phyloP scores from a whole-genome alignment of 306 rosid genomes.

The Ceratonia siliqua region DNA sequence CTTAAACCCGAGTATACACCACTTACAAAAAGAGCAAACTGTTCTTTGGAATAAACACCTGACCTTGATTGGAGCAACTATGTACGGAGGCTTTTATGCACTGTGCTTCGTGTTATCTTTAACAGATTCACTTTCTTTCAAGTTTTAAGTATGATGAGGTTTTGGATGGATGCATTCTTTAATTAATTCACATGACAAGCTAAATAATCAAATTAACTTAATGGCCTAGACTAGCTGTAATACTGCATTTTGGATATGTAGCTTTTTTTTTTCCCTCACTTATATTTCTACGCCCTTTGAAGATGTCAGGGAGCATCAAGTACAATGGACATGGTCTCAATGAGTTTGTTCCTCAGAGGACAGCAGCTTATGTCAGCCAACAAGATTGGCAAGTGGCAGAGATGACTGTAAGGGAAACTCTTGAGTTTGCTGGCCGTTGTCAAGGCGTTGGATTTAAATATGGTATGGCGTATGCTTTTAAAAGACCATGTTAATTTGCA shows the following conservation, averaged over 20 bases:
- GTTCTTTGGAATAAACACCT: not conserved
- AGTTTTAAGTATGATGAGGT: not conserved
- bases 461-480: slow-evolving; percentile 49
- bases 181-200: slow-evolving; percentile 10
- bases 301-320: slow-evolving; percentile 81
- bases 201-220: slow-evolving; percentile 11
- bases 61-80: not conserved
- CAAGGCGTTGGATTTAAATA: slow-evolving; percentile 45
- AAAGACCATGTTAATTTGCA: not conserved
- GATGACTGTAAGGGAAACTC: slow-evolving; percentile 49
- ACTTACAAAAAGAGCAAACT: not conserved
- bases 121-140: slow-evolving; percentile 3
- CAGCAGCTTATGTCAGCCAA: slow-evolving; percentile 44
- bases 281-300: slow-evolving; percentile 31
- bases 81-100: not conserved
- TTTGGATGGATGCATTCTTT: not conserved
- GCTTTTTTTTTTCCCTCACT: not conserved
- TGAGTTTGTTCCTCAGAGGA: slow-evolving; percentile 43
- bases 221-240: slow-evolving; percentile 17
- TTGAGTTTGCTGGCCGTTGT: slow-evolving; percentile 42
- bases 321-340: slow-evolving; percentile 51
- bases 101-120: slow-evolving; percentile 19
- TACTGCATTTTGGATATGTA: slow-evolving; percentile 9
- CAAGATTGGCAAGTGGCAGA: slow-evolving; percentile 44
- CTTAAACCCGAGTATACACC: not conserved